Percentiles rank a stretch among this genome's conserved stretches.
Evolutionary conservation across 257 asterid genomes (phyloP).

Genomic region (Euphrasia confusa): DNA sequence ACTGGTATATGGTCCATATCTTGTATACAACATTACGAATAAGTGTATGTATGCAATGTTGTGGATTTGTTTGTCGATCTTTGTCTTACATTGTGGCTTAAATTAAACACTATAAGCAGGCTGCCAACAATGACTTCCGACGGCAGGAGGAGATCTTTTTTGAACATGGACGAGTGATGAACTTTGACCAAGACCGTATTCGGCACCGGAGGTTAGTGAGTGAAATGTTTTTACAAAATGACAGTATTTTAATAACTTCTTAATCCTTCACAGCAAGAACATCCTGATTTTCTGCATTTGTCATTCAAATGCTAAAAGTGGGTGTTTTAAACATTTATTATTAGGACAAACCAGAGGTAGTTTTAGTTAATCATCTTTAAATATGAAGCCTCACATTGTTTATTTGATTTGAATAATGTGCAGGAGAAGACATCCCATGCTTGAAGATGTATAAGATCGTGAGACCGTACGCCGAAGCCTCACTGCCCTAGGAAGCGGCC

Average conservation of each 20-base stretch:
- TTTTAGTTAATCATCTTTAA: background rate
- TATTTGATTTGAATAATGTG: conserved; percentile 15
- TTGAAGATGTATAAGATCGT: conserved; percentile 22
- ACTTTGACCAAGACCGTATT: conserved; percentile 71
- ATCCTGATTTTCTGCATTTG: background rate
- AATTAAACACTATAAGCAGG: conserved; percentile 94
- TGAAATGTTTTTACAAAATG: background rate
- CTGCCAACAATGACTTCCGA: conserved; percentile 66
- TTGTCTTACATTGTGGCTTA: conserved; percentile 93
- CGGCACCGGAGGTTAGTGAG: conserved; percentile 80
- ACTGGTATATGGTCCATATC: conserved; percentile 5
- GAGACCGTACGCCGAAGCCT: no score
- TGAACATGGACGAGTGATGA: conserved; percentile 92
- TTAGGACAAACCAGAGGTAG: background rate
- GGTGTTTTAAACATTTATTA: background rate
- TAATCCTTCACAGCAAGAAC: background rate
- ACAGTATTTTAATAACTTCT: conserved; percentile 1
- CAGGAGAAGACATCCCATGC: conserved; percentile 46
- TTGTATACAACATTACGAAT: conserved; percentile 12
- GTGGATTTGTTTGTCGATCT: conserved; percentile 49
- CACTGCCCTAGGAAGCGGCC: no score
- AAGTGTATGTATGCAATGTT: conserved; percentile 32
- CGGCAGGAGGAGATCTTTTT: conserved; percentile 85
- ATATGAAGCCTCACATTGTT: conserved; percentile 1
- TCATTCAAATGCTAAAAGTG: no score